phyloP scores from a whole-genome alignment of 805 yeast genomes.

The Trichomonascus vanleenenianus region DNA sequence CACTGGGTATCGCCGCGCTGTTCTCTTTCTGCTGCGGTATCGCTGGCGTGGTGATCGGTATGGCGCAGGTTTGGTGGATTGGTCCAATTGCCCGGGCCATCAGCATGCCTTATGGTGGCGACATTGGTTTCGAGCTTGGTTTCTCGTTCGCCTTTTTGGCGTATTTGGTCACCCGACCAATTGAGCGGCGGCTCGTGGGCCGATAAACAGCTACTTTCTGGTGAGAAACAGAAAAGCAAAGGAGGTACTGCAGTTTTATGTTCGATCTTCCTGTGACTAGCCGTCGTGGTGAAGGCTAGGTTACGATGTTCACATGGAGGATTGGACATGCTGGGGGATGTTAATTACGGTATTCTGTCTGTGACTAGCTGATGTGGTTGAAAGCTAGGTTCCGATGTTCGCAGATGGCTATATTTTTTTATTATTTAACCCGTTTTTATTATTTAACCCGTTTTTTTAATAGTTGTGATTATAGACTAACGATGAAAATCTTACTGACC shows the following conservation, averaged over 20 bases:
- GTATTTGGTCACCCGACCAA: constrained; percentile 48
- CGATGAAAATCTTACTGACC: too few species aligned
- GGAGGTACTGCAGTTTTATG: background rate
- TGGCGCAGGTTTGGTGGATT: constrained; percentile 77
- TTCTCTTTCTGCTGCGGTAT: constrained; percentile 75
- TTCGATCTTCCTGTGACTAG: background rate
- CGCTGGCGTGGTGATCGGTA: constrained; percentile 81
- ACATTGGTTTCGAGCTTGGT: constrained; percentile 78
- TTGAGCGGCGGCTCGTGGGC: constrained; percentile 57
- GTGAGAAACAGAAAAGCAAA: background rate
- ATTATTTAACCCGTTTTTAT: background rate
- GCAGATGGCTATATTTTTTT: background rate
- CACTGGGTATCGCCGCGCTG: constrained; percentile 72
- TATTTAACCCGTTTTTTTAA: too few species aligned
- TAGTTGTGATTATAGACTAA: too few species aligned
- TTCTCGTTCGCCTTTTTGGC: constrained; percentile 58
- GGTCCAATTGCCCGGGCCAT: constrained; percentile 60
- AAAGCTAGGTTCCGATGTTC: constrained; percentile 5
- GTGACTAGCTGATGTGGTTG: constrained; percentile 3
- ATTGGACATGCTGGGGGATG: too few species aligned
- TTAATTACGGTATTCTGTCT: background rate
- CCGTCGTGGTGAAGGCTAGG: background rate
- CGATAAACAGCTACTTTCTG: constrained; percentile 17
- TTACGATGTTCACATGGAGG: constrained; percentile 2
- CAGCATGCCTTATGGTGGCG: constrained; percentile 64